Conservation (phyloP, 2,329 filamentous ascomycete genomes). For the Cercospora citrullina region DNA sequence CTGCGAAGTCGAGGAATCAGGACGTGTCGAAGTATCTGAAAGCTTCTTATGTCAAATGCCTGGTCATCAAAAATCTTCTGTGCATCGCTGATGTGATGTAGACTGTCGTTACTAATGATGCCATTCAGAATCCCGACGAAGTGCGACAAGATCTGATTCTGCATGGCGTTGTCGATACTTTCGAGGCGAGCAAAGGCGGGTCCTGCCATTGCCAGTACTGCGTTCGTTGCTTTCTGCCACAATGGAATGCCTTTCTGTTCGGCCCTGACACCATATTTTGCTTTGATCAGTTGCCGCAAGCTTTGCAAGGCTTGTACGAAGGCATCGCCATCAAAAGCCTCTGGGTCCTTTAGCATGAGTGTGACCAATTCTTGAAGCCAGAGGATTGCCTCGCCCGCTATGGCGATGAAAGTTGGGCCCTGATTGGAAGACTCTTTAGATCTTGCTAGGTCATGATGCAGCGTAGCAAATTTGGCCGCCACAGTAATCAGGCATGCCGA, state of each 20-base stretch:
- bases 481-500: conserved; percentile 68
- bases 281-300: conserved; percentile 66
- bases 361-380: conserved; percentile 64
- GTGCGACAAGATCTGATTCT: conserved; percentile 52
- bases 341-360: conserved; percentile 60
- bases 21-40: conserved; percentile 66
- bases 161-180: conserved; percentile 36
- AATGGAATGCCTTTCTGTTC: conserved; percentile 69
- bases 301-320: conserved; percentile 65
- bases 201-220: conserved; percentile 67
- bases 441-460: conserved; percentile 60
- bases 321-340: conserved; percentile 69
- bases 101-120: conserved; percentile 42
- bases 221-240: conserved; percentile 78
- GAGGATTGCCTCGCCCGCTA: conserved; percentile 79
- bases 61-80: conserved; percentile 65
- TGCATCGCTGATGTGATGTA: conserved; percentile 34
- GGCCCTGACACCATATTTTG: conserved; percentile 78
- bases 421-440: conserved; percentile 28
- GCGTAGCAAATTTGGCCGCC: conserved; percentile 67
- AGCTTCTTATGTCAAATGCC: conserved; percentile 75
- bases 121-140: conserved; percentile 41
- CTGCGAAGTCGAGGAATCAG: conserved; percentile 74
- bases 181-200: conserved; percentile 58
- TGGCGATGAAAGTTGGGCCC: conserved; percentile 80